Evolutionary conservation across 768 basidiomycete genomes (phyloP).

Genomic region (Gloeopeniophorella convolvens): DNA sequence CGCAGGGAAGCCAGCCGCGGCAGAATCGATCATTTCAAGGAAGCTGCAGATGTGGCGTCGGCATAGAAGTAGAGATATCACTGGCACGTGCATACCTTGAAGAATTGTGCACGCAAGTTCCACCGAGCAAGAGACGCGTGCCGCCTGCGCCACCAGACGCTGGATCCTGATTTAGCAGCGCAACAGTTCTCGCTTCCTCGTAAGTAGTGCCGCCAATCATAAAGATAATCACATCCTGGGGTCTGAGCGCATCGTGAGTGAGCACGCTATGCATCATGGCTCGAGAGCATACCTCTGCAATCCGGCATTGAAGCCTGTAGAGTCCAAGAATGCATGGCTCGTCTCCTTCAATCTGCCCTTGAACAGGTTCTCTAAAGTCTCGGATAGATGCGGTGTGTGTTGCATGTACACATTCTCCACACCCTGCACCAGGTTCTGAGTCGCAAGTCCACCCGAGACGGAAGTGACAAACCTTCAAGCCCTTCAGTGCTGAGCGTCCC

Average conservation of each 20-base stretch:
- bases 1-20: constrained; percentile 53
- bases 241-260: constrained; percentile 38
- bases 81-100: constrained; percentile 51
- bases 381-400: constrained; percentile 86
- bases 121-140: constrained; percentile 79
- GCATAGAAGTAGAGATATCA: neutral
- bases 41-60: constrained; percentile 43
- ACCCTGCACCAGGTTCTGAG: constrained; percentile 45
- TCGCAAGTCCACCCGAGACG: constrained; percentile 1
- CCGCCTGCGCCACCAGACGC: constrained; percentile 50
- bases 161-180: constrained; percentile 81
- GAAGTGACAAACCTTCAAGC: constrained; percentile 63
- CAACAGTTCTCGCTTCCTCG: constrained; percentile 83
- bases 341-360: constrained; percentile 82
- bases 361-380: constrained; percentile 85
- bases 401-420: constrained; percentile 99
- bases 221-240: constrained; percentile 95
- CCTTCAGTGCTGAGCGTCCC: constrained; percentile 91
- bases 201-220: constrained; percentile 96
- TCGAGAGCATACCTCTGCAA: constrained; percentile 55
- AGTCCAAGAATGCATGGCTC: constrained; percentile 84
- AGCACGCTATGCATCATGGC: neutral
- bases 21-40: constrained; percentile 80
- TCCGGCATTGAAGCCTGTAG: constrained; percentile 58
- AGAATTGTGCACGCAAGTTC: constrained; percentile 94